Conservation (phyloP, 1,139 yeast genomes). For the Saccharomyces hybrid region DNA sequence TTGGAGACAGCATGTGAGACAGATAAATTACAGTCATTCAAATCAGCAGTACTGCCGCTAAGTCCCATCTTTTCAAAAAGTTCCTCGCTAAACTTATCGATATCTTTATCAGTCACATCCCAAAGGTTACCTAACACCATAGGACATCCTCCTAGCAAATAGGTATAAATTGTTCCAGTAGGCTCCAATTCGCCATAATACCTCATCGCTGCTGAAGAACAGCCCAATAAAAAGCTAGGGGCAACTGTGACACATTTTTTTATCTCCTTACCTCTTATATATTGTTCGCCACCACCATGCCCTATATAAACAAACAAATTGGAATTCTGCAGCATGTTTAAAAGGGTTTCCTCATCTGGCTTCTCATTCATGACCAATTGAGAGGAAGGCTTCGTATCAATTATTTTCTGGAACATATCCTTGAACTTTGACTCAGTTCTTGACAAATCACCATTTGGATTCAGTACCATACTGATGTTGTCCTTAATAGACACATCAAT, state of each 20-base stretch:
- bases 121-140: conserved; percentile 80
- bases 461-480: conserved; percentile 44
- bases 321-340: conserved; percentile 35
- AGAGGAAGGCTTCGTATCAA: conserved; percentile 38
- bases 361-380: conserved; percentile 43
- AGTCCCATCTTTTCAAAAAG: conserved; percentile 61
- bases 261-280: conserved; percentile 46
- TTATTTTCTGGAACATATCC: conserved; percentile 34
- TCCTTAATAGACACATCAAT: conserved; percentile 12
- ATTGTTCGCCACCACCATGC: conserved; percentile 93
- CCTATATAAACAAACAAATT: conserved; percentile 73
- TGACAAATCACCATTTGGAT: conserved; percentile 72
- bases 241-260: conserved; percentile 44
- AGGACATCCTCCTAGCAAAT: conserved; percentile 74
- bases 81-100: conserved; percentile 63
- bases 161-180: conserved; percentile 68
- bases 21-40: conserved; percentile 9
- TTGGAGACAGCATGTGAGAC: conserved; percentile 40
- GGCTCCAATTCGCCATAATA: conserved; percentile 60
- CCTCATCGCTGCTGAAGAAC: conserved; percentile 74
- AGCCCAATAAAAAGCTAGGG: conserved; percentile 77
- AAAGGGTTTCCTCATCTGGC: conserved; percentile 53
- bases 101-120: conserved; percentile 97
- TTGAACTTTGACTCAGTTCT: conserved; percentile 61
- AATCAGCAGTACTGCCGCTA: conserved; percentile 19